Evolutionary conservation across 1,284 basidiomycete genomes (phyloP).

Genomic region (Papiliotrema nemorosa): DNA sequence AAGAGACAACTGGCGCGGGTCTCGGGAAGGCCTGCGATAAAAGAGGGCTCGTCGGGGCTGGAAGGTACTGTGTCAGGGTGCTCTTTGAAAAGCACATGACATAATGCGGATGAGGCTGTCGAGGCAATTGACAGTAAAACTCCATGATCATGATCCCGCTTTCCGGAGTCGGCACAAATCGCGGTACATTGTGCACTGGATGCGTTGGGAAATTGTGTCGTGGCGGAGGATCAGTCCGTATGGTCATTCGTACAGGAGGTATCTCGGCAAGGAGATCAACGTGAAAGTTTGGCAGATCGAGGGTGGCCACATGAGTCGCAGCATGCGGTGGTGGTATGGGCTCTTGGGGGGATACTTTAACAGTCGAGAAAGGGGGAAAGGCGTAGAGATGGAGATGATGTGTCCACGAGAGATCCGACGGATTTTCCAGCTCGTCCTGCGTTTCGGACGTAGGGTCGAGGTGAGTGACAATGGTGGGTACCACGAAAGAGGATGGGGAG

Average conservation of each 20-base stretch:
- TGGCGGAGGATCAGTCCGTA: slow-evolving; percentile 48
- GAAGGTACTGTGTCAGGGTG: slow-evolving; percentile 36
- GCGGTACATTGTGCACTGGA: slow-evolving; percentile 25
- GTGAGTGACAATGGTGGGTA: slow-evolving; percentile 30
- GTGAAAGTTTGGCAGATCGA: slow-evolving; percentile 38
- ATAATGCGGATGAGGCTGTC: slow-evolving; percentile 22
- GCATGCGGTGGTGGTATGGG: slow-evolving; percentile 27
- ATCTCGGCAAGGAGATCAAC: slow-evolving; percentile 22
- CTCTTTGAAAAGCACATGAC: slow-evolving; percentile 34
- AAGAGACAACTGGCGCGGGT: slow-evolving; percentile 32
- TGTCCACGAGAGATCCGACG: slow-evolving; percentile 29
- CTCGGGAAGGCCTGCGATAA: slow-evolving; percentile 24
- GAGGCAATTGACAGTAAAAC: slow-evolving; percentile 29
- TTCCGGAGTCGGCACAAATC: slow-evolving; percentile 38
- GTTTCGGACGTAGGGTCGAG: slow-evolving; percentile 20
- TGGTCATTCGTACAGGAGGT: slow-evolving; percentile 31
- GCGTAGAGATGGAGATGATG: slow-evolving; percentile 42
- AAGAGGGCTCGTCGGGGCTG: slow-evolving; percentile 34
- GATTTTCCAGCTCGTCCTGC: slow-evolving; percentile 21
- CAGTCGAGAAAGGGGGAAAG: slow-evolving; percentile 31
- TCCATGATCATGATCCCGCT: slow-evolving; percentile 41
- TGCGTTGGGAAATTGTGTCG: slow-evolving; percentile 35
- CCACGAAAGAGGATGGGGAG: slow-evolving; percentile 36
- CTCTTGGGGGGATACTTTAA: background rate
- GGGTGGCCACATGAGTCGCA: slow-evolving; percentile 31